phyloP scores from a whole-genome alignment of 2,329 filamentous ascomycete genomes.

The Fusarium siculi region DNA sequence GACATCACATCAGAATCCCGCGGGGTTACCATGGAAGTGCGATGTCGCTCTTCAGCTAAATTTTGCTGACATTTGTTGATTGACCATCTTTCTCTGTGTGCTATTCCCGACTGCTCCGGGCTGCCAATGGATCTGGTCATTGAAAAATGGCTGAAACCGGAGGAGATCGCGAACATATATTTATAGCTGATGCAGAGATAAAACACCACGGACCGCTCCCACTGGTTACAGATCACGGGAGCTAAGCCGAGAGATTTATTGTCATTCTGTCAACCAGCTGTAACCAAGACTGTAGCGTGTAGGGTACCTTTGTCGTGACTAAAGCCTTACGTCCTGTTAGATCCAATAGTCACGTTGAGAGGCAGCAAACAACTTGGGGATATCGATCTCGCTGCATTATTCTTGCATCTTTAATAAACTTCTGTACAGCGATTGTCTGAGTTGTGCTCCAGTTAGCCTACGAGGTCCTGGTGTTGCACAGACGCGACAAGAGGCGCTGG shows the following conservation, averaged over 20 bases:
- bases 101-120: neutral
- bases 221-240: no score
- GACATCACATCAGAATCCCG: slow-evolving; percentile 11
- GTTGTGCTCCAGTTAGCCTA: fast-evolving
- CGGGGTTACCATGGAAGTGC: neutral
- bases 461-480: neutral
- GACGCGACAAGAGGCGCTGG: fast-evolving
- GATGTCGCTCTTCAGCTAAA: neutral
- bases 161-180: neutral
- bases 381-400: no score
- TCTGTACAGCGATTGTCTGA: neutral
- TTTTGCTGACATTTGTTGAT: neutral
- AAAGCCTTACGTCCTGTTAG: fast-evolving
- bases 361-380: no score
- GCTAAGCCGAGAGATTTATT: no score
- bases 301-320: neutral
- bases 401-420: no score
- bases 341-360: neutral
- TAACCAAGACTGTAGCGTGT: neutral
- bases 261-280: neutral
- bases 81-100: neutral
- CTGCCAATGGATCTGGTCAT: neutral
- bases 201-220: neutral
- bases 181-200: neutral
- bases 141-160: neutral